Evolutionary conservation across 768 basidiomycete genomes (phyloP).

Genomic region (Tylopilus intermedius): DNA sequence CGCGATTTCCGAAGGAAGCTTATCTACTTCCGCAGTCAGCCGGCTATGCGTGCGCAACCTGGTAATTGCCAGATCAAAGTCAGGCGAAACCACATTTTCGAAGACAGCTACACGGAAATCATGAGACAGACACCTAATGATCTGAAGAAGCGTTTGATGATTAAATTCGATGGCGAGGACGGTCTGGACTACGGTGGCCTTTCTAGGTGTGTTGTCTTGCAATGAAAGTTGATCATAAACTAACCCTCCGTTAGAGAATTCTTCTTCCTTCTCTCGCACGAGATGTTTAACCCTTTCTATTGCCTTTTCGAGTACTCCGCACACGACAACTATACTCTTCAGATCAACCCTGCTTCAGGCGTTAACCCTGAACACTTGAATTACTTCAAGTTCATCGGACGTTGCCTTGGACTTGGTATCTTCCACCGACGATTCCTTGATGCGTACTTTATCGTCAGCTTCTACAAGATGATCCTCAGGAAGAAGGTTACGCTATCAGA

Average conservation of each 20-base stretch:
- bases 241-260: slow-evolving; percentile 69
- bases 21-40: slow-evolving; percentile 98
- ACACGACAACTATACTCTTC: slow-evolving; percentile 98
- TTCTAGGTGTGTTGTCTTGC: slow-evolving; percentile 61
- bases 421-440: slow-evolving; percentile 99
- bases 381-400: slow-evolving; percentile 99
- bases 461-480: slow-evolving; percentile 99
- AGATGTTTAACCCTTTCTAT: slow-evolving; percentile 99
- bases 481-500: slow-evolving; percentile 95
- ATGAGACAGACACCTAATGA: slow-evolving; percentile 99
- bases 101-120: slow-evolving; percentile 98
- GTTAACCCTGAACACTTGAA: slow-evolving; percentile 99
- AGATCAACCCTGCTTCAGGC: slow-evolving; percentile 97
- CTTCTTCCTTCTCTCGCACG: slow-evolving; percentile 98
- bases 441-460: slow-evolving; percentile 98
- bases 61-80: slow-evolving; percentile 99
- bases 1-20: slow-evolving; percentile 99
- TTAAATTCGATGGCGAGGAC: slow-evolving; percentile 99
- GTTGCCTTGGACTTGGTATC: slow-evolving; percentile 91
- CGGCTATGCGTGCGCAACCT: slow-evolving; percentile 95
- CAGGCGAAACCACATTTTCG: slow-evolving; percentile 95
- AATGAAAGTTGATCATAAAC: background rate
- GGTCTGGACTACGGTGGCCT: slow-evolving; percentile 98
- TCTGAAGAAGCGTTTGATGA: slow-evolving; percentile 98
- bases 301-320: slow-evolving; percentile 99